A percentile compares a stretch with the other conserved stretches of the same genome.
Conservation (phyloP, 345 rosid species). For the Orychophragmus violaceus region DNA sequence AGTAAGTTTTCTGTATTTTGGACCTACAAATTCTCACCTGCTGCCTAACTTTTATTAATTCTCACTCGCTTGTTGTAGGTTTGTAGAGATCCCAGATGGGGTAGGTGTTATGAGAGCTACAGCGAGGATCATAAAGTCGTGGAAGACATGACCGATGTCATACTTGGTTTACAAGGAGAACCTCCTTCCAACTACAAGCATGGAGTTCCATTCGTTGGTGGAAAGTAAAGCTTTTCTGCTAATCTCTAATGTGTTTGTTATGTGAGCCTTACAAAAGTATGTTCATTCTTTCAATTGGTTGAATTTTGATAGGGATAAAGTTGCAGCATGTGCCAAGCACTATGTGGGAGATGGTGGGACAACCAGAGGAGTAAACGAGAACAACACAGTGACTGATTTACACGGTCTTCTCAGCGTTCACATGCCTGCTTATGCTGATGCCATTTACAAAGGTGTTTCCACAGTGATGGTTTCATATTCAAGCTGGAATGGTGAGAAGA, state of each 20-base stretch:
- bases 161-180: conserved; percentile 90
- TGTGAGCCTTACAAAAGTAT: not conserved
- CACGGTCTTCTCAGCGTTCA: conserved; percentile 68
- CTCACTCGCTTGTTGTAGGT: conserved; percentile 46
- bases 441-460: conserved; percentile 79
- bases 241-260: not conserved
- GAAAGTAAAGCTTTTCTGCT: conserved; percentile 51
- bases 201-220: conserved; percentile 83
- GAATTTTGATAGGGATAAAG: conserved; percentile 59
- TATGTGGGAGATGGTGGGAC: conserved; percentile 99
- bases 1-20: conserved; percentile 32
- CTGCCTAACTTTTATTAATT: not conserved
- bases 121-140: conserved; percentile 82
- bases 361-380: conserved; percentile 70
- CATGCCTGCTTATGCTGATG: conserved; percentile 77
- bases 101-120: conserved; percentile 94
- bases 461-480: conserved; percentile 94
- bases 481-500: conserved; percentile 92
- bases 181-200: conserved; percentile 49
- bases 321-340: conserved; percentile 95
- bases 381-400: conserved; percentile 64
- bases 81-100: conserved; percentile 98
- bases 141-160: conserved; percentile 71
- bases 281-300: not conserved
- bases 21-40: not conserved